Percentiles rank a stretch among this genome's conserved stretches.
Conservation (phyloP, 108 stramenopile species). For the Poteriospumella lacustris region DNA sequence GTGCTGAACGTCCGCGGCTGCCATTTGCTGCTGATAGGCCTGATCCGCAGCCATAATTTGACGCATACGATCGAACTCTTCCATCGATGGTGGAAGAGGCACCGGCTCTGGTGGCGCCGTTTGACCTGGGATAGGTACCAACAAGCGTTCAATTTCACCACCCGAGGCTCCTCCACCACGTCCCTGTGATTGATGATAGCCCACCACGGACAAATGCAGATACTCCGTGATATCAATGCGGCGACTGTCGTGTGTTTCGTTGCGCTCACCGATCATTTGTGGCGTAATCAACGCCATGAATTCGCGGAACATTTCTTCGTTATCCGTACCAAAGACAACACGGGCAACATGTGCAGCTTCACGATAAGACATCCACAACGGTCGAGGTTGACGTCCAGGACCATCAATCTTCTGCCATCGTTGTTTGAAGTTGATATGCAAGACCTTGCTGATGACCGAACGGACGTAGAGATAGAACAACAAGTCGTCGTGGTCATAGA, state of each 20-base stretch:
- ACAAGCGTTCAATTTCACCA: not conserved
- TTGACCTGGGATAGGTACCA: conserved; percentile 16
- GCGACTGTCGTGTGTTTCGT: not conserved
- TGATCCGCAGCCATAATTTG: no score
- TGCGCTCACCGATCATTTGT: conserved; percentile 6
- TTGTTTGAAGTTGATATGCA: conserved; percentile 20
- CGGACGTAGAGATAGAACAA: conserved; percentile 51
- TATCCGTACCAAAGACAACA: conserved; percentile 34
- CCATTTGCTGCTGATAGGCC: no score
- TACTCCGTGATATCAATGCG: conserved; percentile 26
- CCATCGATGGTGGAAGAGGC: not conserved
- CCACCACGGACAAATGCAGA: conserved; percentile 32
- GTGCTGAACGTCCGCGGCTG: no score
- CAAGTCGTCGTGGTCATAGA: conserved; percentile 53
- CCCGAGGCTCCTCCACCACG: not conserved
- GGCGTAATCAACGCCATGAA: conserved; percentile 32
- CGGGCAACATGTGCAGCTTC: conserved; percentile 34
- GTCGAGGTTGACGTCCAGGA: not conserved
- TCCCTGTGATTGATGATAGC: conserved; percentile 24
- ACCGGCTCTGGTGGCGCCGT: not conserved
- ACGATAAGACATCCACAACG: conserved; percentile 11
- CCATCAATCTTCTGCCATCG: conserved; percentile 28
- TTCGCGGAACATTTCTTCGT: conserved; percentile 28
- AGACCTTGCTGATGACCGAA: conserved; percentile 34
- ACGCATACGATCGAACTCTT: no score